Evolutionary conservation across 2,329 filamentous ascomycete species (phyloP), one percentile per base, ranked within the genome.

Genomic region (Hypoxylon sp.): DNA sequence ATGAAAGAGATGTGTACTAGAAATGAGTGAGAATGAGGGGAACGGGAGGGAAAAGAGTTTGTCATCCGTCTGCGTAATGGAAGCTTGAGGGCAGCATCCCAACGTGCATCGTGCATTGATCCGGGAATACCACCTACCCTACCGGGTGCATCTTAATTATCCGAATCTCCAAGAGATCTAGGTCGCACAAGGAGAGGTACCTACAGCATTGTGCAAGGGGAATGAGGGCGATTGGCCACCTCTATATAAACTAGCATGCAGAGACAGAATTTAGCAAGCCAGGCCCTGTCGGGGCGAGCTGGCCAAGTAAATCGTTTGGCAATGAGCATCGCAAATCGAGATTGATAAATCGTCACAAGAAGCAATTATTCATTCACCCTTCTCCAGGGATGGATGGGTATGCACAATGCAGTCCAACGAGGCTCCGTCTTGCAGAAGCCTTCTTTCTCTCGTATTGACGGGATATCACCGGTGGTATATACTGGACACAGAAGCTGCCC

Each of bases 391-490:
- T n/a, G 20, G 4, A n/a, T 44, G 31, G 1, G 33, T 46, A 33
- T 25, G 27, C 56, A 53, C 8, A 37, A 55, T 49, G 55, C 44
- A 56, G 33, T 44, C 44, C 17, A 30, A 64, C 48, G 20, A 25
- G 31, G 51, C 49, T 22, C 11, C 44, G n/a, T 51, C 50, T 42
- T 14, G 14, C 7, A 31, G 30, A 55, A 37, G 46, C 48, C 42
- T 33, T 11, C 35, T 53, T 46, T 61, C 50, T 60, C 57, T 61
- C 27, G 11, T 65, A 65, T 68, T 61, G 66, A 68, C 57, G 35
- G 48, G 55, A 60, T 56, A 57, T 67, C 55, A 61, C 51, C 35
- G 20, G 49, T 56, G 56, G 25, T 68, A 68, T 68, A 64, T 68
- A 68, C 66, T 61, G 46, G 66, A 61, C 65, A 68, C 61, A 57